Evolutionary conservation across 1,139 yeast genomes (phyloP).

Genomic region (Spencermartinsiella ligniputridi): DNA sequence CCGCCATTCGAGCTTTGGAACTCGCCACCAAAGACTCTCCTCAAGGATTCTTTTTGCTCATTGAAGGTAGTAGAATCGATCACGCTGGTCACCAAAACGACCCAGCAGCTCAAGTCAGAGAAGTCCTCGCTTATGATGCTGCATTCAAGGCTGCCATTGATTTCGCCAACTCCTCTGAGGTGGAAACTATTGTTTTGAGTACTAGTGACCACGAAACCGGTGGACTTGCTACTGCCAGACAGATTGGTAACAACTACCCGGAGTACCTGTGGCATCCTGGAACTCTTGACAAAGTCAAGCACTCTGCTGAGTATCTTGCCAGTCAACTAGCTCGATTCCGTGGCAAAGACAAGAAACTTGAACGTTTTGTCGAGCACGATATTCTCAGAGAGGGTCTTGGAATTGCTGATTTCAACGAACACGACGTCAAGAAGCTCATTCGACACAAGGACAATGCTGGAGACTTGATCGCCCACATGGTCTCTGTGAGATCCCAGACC

Average conservation of each 20-base stretch:
- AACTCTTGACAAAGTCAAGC: constrained; percentile 57
- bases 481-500: constrained; percentile 64
- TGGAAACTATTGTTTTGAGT: constrained; percentile 68
- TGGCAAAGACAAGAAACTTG: constrained; percentile 31
- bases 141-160: constrained; percentile 67
- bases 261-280: constrained; percentile 77
- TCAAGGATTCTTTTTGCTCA: constrained; percentile 71
- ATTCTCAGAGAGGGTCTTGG: constrained; percentile 58
- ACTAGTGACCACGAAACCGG: constrained; percentile 94
- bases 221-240: constrained; percentile 75
- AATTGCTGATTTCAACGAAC: constrained; percentile 47
- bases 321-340: constrained; percentile 35
- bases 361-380: constrained; percentile 45
- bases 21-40: constrained; percentile 64
- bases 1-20: constrained; percentile 62
- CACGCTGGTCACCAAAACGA: constrained; percentile 91
- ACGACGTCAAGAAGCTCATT: constrained; percentile 40
- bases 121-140: constrained; percentile 69
- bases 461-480: constrained; percentile 52
- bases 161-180: constrained; percentile 52
- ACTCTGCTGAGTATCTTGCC: constrained; percentile 67
- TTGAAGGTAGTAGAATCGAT: constrained; percentile 87
- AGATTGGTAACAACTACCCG: constrained; percentile 53
- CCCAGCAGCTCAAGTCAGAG: constrained; percentile 81
- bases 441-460: constrained; percentile 30